phyloP scores from a whole-genome alignment of 2,329 filamentous ascomycete species.

The Ophiocordyceps camponoti-floridani region DNA sequence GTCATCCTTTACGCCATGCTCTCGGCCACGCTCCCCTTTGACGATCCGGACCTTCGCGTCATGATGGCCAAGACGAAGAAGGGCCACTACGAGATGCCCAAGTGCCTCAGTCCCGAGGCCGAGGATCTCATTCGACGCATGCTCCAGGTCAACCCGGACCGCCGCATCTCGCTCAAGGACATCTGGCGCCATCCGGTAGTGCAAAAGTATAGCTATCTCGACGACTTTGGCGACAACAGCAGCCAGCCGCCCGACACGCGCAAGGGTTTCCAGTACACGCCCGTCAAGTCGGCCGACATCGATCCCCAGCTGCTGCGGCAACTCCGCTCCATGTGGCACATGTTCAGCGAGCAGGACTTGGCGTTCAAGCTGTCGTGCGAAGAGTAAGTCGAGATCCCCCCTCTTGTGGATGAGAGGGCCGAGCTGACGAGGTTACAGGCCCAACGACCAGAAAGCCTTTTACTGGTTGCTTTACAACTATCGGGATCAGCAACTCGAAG shows the following conservation, averaged over 20 bases:
- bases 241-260: slow-evolving; percentile 37
- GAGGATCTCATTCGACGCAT: slow-evolving; percentile 65
- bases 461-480: slow-evolving; percentile 75
- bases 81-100: slow-evolving; percentile 43
- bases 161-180: slow-evolving; percentile 60
- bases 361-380: slow-evolving; percentile 47
- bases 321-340: slow-evolving; percentile 82
- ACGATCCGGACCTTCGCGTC: slow-evolving; percentile 41
- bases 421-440: slow-evolving; percentile 23
- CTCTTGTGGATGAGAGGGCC: not conserved
- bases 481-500: slow-evolving; percentile 67
- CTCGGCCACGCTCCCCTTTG: slow-evolving; percentile 69
- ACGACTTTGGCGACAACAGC: slow-evolving; percentile 40
- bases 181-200: slow-evolving; percentile 84
- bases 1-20: slow-evolving; percentile 82
- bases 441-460: slow-evolving; percentile 85
- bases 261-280: slow-evolving; percentile 42
- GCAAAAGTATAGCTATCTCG: slow-evolving; percentile 62
- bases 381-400: slow-evolving; percentile 25
- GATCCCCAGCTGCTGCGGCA: slow-evolving; percentile 71
- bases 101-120: slow-evolving; percentile 46
- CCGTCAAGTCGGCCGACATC: slow-evolving; percentile 46
- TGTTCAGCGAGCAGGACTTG: slow-evolving; percentile 55
- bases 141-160: slow-evolving; percentile 58
- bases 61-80: slow-evolving; percentile 45